Evolutionary conservation across 306 rosid genomes (phyloP), one percentile per base, ranked within the genome.

Genomic region (Fragaria vesca): DNA sequence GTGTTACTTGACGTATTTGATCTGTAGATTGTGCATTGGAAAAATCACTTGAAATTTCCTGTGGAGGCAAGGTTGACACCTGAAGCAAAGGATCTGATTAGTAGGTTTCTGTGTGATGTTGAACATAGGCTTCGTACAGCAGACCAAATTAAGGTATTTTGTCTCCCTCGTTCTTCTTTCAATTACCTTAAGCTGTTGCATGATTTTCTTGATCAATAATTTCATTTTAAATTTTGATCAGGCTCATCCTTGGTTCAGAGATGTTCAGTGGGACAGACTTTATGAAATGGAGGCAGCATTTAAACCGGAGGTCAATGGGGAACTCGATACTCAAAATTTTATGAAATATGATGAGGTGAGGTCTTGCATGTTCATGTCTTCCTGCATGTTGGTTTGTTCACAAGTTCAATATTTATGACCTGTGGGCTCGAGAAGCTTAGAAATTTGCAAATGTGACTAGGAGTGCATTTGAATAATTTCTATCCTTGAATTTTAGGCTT

Each of bases 161-260:
- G 52, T 36, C 45, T 77, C 62, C 69, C 15, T 78, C 6, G 61
- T 52, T 55, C 40, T 60, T 18, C 48, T 73, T 40, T 24, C 51
- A 7, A 51, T 57, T 62, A 70, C 45, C 12, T 11, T 76, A 61
- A n/a, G 11, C 36, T 83, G 28, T 28, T 60, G 60, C 18, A 13
- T 40, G 20, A 17, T n/a, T 16, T 58, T 76, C 42, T 76, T 11
- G 77, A 7, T 55, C 17, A 57, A 17, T 45, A 38, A 30, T 38
- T 32, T 81, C 50, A 77, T 69, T 57, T 61, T 67, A 48, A 77
- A 61, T 74, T 76, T 74, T 76, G 68, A 72, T 74, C 84, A 94
- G 98, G 83, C 87, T 73, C 98, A 94, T 84, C 96, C 96, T 85
- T 94, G 98, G 98, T 89, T 94, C 87, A 94, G 82, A 85, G 94